Evolutionary conservation across 495 filamentous ascomycete species (phyloP).

Genomic region (Aspergillus cristatus): DNA sequence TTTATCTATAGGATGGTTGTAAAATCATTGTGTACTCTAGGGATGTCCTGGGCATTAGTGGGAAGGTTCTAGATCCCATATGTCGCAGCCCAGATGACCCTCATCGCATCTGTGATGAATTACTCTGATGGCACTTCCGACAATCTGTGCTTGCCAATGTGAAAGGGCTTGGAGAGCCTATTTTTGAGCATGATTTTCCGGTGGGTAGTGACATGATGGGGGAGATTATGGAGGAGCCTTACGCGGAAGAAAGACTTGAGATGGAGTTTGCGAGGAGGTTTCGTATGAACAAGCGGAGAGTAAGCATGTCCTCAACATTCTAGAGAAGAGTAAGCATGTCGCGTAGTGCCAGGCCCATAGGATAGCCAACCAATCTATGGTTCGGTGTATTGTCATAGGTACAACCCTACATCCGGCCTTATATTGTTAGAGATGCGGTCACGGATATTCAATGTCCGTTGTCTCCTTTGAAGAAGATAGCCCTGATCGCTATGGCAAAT

Average conservation of each 20-base stretch:
- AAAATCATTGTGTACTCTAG: slow-evolving; percentile 24
- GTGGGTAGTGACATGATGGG: slow-evolving; percentile 27
- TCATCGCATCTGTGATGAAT: slow-evolving; percentile 21
- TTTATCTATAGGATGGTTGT: slow-evolving; percentile 19
- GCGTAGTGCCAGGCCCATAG: too few species aligned
- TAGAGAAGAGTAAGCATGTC: too few species aligned
- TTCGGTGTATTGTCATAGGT: too few species aligned
- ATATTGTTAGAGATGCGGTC: too few species aligned
- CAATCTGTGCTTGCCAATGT: slow-evolving; percentile 30
- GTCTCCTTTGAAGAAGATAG: too few species aligned
- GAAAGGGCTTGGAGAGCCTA: slow-evolving; percentile 27
- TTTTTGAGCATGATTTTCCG: slow-evolving; percentile 33
- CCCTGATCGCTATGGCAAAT: too few species aligned
- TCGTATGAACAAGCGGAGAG: too few species aligned
- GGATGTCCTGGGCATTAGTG: slow-evolving; percentile 17
- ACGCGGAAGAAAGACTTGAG: slow-evolving; percentile 22
- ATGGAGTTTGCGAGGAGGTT: slow-evolving; percentile 29
- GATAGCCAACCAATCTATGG: too few species aligned
- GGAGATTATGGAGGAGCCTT: slow-evolving; percentile 25
- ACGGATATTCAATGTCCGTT: too few species aligned
- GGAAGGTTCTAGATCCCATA: slow-evolving; percentile 21
- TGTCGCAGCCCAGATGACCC: slow-evolving; percentile 20
- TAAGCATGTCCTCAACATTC: too few species aligned
- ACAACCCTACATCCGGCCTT: too few species aligned
- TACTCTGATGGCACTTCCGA: slow-evolving; percentile 34